A percentile compares a stretch with the other conserved stretches of the same genome.
Evolutionary conservation across 2,329 filamentous ascomycete species (phyloP).

Genomic region (Ophiosphaerella herpotricha): DNA sequence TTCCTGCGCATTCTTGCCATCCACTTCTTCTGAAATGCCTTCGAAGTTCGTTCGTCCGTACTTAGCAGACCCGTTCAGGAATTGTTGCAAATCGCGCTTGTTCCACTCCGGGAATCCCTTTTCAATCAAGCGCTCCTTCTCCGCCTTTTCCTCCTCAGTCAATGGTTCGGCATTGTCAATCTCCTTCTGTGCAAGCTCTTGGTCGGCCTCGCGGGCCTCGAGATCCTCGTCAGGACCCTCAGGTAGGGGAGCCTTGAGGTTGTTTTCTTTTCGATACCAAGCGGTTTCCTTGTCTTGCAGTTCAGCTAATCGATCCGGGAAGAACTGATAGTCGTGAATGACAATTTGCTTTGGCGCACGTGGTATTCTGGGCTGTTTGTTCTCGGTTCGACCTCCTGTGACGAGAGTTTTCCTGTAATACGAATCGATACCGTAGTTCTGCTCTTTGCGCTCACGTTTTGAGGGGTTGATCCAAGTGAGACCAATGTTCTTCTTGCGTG

Average conservation of each 20-base stretch:
- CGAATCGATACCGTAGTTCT: constrained; percentile 97
- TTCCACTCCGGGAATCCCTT: constrained; percentile 96
- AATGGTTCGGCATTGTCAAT: constrained; percentile 90
- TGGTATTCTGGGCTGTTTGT: constrained; percentile 93
- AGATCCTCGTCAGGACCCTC: constrained; percentile 89
- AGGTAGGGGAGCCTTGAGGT: constrained; percentile 87
- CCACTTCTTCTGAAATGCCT: constrained; percentile 84
- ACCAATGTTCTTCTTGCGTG: constrained; percentile 80
- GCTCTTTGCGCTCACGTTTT: constrained; percentile 97
- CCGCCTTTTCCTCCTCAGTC: constrained; percentile 84
- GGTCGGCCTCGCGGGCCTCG: constrained; percentile 83
- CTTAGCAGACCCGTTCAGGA: constrained; percentile 92
- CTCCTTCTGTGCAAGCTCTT: constrained; percentile 83
- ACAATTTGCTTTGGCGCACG: constrained; percentile 89
- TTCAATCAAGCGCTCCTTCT: constrained; percentile 80
- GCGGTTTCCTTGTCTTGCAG: constrained; percentile 96
- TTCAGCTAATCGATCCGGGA: constrained; percentile 79
- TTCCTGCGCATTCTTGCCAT: constrained; percentile 84
- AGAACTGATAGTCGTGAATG: constrained; percentile 98
- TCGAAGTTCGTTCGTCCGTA: constrained; percentile 87
- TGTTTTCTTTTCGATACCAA: constrained; percentile 93
- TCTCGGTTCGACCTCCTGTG: constrained; percentile 76
- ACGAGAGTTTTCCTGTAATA: constrained; percentile 94
- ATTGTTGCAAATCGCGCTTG: constrained; percentile 96
- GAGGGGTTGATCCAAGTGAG: constrained; percentile 97